phyloP scores from a whole-genome alignment of 305 asterid genomes.

The Fraxinus sp. region DNA sequence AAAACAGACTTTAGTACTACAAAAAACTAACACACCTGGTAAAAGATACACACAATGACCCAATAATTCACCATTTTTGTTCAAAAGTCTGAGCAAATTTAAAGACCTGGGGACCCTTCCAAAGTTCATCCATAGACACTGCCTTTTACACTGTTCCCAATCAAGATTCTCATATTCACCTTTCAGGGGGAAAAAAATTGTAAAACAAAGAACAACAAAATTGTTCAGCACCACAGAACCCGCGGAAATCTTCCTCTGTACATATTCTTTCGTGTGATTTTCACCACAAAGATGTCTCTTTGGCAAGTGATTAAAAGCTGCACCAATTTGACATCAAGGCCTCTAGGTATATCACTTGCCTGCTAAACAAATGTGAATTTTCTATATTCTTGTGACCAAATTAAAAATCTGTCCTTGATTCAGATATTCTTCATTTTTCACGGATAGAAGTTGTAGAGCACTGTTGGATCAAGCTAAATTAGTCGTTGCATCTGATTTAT shows the following conservation, averaged over 20 bases:
- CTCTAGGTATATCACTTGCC: not conserved
- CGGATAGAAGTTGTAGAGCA: not conserved
- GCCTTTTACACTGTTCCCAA: slow-evolving; percentile 13
- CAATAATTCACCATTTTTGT: not conserved
- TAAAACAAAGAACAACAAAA: not conserved
- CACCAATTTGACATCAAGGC: slow-evolving; percentile 27
- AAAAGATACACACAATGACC: not conserved
- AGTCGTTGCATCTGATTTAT: not conserved
- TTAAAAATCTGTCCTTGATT: not conserved
- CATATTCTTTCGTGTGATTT: not conserved
- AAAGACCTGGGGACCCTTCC: slow-evolving; percentile 9
- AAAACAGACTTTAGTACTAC: not conserved
- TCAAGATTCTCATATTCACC: slow-evolving; percentile 17
- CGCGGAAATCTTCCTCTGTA: slow-evolving; percentile 4
- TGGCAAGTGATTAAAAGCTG: slow-evolving; percentile 23
- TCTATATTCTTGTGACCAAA: not conserved
- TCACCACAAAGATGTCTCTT: slow-evolving; percentile 27
- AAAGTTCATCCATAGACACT: slow-evolving; percentile 13
- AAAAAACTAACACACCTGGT: not conserved
- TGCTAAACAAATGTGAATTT: not conserved
- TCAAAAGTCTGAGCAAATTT: not conserved
- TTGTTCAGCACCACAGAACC: slow-evolving; percentile 8
- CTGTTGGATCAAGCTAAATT: not conserved
- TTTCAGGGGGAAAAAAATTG: not conserved
- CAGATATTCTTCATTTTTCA: not conserved